Conservation (phyloP, 768 basidiomycete species). For the Termitomyces sp. region DNA sequence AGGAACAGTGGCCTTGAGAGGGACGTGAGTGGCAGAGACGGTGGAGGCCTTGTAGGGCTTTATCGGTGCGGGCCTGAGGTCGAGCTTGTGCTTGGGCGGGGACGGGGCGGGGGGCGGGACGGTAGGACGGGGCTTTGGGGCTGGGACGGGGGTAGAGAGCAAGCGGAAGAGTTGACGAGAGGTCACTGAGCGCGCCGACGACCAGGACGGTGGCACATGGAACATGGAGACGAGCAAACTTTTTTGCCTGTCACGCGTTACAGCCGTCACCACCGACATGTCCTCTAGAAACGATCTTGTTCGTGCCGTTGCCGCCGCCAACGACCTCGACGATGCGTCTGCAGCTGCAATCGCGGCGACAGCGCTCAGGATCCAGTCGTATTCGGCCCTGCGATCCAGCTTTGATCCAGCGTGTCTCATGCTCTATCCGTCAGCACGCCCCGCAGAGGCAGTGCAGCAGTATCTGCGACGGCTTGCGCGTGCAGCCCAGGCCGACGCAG, state of each 20-base stretch:
- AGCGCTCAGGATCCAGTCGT: conserved; percentile 13
- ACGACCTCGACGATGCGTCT: conserved; percentile 2
- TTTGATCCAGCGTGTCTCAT: conserved; percentile 15
- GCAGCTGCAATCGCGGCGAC: conserved; percentile 15
- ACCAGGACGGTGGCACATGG: conserved; percentile 7
- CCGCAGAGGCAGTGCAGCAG: neutral
- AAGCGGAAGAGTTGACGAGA: conserved; percentile 4
- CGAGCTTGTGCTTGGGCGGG: conserved; percentile 44
- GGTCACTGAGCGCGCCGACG: conserved; percentile 7
- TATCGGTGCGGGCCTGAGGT: conserved; percentile 60
- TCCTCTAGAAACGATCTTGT: conserved; percentile 6
- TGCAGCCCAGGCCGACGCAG: conserved; percentile 33
- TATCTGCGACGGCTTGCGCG: conserved; percentile 30
- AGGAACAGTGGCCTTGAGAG: conserved; percentile 25
- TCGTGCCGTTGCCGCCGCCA: neutral
- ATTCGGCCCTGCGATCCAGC: conserved; percentile 3
- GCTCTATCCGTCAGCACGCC: conserved; percentile 9
- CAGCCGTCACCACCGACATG: conserved; percentile 9
- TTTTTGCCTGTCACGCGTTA: conserved; percentile 15
- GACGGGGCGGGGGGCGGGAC: neutral
- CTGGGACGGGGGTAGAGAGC: conserved; percentile 16
- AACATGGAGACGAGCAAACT: conserved; percentile 9
- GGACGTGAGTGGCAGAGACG: conserved; percentile 17
- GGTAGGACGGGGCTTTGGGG: conserved; percentile 12
- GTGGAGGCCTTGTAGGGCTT: conserved; percentile 28